Conservation (phyloP, 106 monocot species). For the Amphibolis antarctica region DNA sequence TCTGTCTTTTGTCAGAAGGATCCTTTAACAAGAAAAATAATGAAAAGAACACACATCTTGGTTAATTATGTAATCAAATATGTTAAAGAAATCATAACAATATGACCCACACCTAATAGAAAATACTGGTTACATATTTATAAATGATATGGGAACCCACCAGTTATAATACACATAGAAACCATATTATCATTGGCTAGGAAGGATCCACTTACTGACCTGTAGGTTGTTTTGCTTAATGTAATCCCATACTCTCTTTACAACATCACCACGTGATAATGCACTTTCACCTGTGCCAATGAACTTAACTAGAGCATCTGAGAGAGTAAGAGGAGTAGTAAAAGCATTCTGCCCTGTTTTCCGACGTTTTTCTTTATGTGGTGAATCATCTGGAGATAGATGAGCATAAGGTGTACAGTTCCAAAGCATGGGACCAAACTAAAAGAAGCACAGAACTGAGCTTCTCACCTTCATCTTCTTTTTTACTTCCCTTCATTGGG, state of each 20-base stretch:
- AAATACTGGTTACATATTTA: no score
- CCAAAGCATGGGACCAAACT: neutral
- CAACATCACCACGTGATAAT: conserved; percentile 63
- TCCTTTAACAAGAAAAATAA: conserved; percentile 40
- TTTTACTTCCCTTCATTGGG: neutral
- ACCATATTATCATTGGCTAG: neutral
- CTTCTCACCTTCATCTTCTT: neutral
- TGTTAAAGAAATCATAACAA: neutral
- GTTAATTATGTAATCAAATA: neutral
- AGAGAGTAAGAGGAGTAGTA: conserved; percentile 62
- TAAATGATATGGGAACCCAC: no score
- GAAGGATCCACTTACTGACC: conserved; percentile 19
- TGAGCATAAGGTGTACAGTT: neutral
- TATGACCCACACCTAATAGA: no score
- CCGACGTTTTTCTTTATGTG: conserved; percentile 37
- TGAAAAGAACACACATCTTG: neutral
- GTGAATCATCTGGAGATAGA: conserved; percentile 21
- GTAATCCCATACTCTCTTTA: conserved; percentile 88
- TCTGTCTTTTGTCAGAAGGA: conserved; percentile 70
- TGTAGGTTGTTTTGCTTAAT: conserved; percentile 88
- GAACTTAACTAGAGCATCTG: conserved; percentile 76
- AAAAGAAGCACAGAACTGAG: neutral
- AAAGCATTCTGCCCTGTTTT: conserved; percentile 44
- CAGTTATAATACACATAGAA: neutral
- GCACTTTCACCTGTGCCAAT: conserved; percentile 81